Base-by-base conservation (phyloP, 2,329 filamentous ascomycete species). In the Alternaria angustiovoidea region DNA sequence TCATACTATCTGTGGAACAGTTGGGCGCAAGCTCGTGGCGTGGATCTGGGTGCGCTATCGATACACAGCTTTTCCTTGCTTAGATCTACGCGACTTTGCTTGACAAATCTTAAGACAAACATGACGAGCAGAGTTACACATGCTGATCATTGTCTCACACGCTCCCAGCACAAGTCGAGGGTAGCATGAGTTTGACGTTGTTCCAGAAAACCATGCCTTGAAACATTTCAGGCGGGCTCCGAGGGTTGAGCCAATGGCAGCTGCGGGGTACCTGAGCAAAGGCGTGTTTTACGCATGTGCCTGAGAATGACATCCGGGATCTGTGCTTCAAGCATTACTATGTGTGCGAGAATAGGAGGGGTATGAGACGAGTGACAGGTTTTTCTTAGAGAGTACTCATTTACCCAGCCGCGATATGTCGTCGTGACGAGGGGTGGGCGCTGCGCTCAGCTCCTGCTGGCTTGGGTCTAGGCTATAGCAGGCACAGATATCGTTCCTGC, bases 221-320 rank as follows among this genome's bases (percentile, higher is more conserved):
- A 53, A 53, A 53, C 51, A 26, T 52, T 38, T 38, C 49, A 26
- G 49, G 24, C 34, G 18, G 26, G 12, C 46, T 24, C 7, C 7
- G 30, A 26, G 30, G 26, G 8, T 44, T 55, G 28, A 24, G 38
- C 54, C 54, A 57, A 57, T 57, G 16, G 47, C 24, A n/a, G 24
- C 16, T 11, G 28, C 36, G 43, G 36, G 36, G 54, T 57, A 57
- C 54, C 54, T 57, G 54, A 51, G 54, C 38, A 22, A 57, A 41
- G 12, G 36, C 26, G 36, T 36, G 34, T 39, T 39, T 43, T 48
- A 36, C 18, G 34, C 20, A n/a, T 24, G 12, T 24, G 46, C 53
- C 53, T 39, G 53, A 38, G 20, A 24, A 49, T 36, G 32, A 36
- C 32, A 26, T 26, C 32, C 20, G 14, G 46, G 30, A 49, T 49